These are phyloP conservation scores for Talaromyces atroroseus DNA, from an alignment of 2,329 filamentous ascomycete species.

Conservation along the genomic window DNA sequence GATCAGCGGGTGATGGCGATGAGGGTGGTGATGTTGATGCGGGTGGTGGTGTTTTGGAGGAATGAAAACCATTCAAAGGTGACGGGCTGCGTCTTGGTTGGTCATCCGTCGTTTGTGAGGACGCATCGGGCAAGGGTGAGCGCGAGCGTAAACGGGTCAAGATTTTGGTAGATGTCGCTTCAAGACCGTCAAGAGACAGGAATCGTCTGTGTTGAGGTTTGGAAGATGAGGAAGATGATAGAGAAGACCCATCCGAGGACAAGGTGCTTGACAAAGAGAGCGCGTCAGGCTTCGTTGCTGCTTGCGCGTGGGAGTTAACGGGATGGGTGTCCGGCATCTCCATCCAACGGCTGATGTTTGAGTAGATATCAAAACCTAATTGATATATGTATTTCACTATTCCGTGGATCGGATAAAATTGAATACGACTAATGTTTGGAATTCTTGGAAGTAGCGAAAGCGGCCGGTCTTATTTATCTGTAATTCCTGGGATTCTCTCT, in stretches of 20 bases:
- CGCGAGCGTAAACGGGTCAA: conserved; percentile 6
- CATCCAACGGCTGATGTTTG: conserved; percentile 3
- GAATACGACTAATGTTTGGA: not conserved
- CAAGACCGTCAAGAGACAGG: conserved; percentile 10
- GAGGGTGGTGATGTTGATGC: not conserved
- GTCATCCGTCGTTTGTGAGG: not conserved
- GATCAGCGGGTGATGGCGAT: not conserved
- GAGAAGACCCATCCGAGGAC: conserved; percentile 1
- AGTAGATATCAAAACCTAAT: not conserved
- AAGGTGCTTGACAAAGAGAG: conserved; percentile 8
- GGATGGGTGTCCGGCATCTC: conserved; percentile 13
- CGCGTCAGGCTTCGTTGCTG: not conserved
- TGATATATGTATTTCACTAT: not conserved
- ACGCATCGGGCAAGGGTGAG: conserved; percentile 10
- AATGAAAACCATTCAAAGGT: not conserved
- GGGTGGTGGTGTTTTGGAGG: not conserved
- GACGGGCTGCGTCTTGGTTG: not conserved
- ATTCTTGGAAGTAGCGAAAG: not conserved
- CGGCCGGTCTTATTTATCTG: conserved; percentile 3
- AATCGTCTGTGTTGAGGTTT: conserved; percentile 7
- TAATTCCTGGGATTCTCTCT: not conserved
- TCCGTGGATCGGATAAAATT: not conserved
- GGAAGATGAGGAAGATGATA: not conserved
- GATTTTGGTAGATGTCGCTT: not conserved
- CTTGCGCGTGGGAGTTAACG: conserved; percentile 2